A percentile compares a stretch with the other conserved stretches of the same genome.
Evolutionary conservation across 1,284 basidiomycete species (phyloP).

Genomic region (Cryptococcus sp.): DNA sequence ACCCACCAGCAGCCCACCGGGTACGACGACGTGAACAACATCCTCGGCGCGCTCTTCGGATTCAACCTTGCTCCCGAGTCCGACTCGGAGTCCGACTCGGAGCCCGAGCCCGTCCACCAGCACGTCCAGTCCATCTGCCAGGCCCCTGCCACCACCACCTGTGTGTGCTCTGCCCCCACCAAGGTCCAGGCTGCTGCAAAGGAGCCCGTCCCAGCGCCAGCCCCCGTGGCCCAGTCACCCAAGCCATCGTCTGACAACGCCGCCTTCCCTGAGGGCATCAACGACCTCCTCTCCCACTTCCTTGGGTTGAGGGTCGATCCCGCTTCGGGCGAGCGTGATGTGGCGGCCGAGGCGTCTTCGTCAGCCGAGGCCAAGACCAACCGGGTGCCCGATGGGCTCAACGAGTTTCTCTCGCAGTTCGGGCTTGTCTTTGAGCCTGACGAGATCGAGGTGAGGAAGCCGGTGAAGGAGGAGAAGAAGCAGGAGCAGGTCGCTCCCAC

Average conservation of each 20-base stretch:
- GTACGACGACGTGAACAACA: conserved; percentile 31
- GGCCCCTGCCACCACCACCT: conserved; percentile 5
- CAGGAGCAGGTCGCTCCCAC: background rate
- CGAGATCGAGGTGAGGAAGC: conserved; percentile 1
- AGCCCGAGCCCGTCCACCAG: background rate
- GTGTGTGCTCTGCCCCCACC: background rate
- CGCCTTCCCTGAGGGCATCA: conserved; percentile 35
- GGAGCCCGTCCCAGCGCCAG: background rate
- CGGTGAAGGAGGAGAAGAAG: background rate
- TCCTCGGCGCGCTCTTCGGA: conserved; percentile 39
- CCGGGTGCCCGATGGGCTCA: conserved; percentile 32
- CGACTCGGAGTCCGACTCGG: background rate
- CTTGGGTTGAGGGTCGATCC: conserved; percentile 37
- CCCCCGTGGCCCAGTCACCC: background rate
- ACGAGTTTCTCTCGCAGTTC: conserved; percentile 41
- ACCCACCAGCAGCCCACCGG: conserved; percentile 9
- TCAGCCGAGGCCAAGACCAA: conserved; percentile 12
- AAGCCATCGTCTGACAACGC: background rate
- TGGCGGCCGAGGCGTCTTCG: conserved; percentile 7
- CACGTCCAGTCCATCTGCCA: conserved; percentile 10
- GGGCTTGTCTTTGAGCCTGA: conserved; percentile 44
- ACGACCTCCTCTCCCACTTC: conserved; percentile 41
- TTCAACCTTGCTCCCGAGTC: conserved; percentile 30
- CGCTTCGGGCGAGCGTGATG: too few species aligned
- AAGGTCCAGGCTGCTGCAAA: conserved; percentile 2